Conservation (phyloP, 2,329 filamentous ascomycete genomes). For the Setomelanomma holmii region DNA sequence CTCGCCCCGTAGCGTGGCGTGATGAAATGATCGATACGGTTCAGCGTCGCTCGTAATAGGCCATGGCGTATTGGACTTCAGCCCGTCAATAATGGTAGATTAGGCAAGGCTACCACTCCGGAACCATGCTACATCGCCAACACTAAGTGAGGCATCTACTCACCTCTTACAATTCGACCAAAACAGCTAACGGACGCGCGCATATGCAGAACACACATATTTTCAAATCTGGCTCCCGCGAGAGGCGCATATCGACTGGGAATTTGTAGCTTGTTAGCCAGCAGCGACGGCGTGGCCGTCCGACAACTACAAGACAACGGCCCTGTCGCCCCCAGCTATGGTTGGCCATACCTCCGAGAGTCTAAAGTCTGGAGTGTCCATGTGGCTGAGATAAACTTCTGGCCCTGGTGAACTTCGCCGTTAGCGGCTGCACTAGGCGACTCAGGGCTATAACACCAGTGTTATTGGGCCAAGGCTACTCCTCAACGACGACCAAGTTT, state of each 20-base stretch:
- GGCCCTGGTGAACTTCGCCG: not conserved
- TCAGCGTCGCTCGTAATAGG: not conserved
- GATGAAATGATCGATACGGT: too few species aligned
- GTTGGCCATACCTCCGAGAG: not conserved
- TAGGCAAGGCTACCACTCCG: too few species aligned
- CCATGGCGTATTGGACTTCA: not conserved
- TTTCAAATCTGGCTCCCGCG: not conserved
- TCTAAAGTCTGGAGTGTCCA: not conserved
- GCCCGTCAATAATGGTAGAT: too few species aligned
- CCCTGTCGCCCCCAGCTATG: not conserved
- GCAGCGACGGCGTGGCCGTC: not conserved
- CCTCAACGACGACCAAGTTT: not conserved
- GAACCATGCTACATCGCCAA: not conserved
- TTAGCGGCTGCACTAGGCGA: not conserved
- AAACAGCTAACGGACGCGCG: not conserved
- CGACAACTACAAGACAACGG: not conserved
- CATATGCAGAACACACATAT: too few species aligned
- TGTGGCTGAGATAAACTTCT: slow-evolving; percentile 3
- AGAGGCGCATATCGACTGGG: not conserved
- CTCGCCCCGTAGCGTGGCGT: not conserved
- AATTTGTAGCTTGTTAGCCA: not conserved
- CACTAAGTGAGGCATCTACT: not conserved
- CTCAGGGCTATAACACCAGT: not conserved
- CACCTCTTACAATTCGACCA: not conserved
- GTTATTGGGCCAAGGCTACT: not conserved